These are phyloP conservation scores for Vanilla planifolia DNA, from an alignment of 106 monocot genomes.

Conservation along the genomic window DNA sequence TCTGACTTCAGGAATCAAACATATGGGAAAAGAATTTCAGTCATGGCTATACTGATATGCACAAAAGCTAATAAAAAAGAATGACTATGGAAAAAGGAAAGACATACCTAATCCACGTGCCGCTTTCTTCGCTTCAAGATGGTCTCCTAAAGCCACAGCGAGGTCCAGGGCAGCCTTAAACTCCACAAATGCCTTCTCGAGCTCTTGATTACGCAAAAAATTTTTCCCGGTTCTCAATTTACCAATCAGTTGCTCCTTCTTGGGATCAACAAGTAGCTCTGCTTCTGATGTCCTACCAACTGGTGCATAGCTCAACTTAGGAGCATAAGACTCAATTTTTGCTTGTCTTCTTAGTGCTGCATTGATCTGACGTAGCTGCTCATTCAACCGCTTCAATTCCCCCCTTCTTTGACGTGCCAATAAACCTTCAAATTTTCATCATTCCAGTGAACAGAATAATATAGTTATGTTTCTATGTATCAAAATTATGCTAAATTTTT, in stretches of 20 bases:
- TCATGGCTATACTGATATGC: too few relatives aligned
- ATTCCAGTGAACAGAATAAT: too few relatives aligned
- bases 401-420: constrained; percentile 75
- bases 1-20: background rate
- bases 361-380: constrained; percentile 87
- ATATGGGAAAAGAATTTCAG: background rate
- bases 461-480: too few relatives aligned
- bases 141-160: constrained; percentile 54
- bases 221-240: constrained; percentile 68
- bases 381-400: constrained; percentile 66
- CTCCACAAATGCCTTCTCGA: constrained; percentile 54
- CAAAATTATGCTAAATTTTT: too few relatives aligned
- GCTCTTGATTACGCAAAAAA: constrained; percentile 70
- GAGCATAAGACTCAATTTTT: constrained; percentile 89
- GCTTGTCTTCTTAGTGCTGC: constrained; percentile 84
- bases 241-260: constrained; percentile 48
- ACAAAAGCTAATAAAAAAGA: too few relatives aligned
- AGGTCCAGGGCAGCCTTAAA: constrained; percentile 67
- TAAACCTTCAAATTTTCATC: constrained; percentile 38
- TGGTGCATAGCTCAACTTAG: constrained; percentile 73
- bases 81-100: background rate
- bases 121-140: constrained; percentile 77
- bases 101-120: constrained; percentile 68
- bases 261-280: constrained; percentile 73
- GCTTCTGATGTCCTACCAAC: constrained; percentile 38